phyloP scores from a whole-genome alignment of 2,329 filamentous ascomycete genomes.

The Fusarium brevicatenulatum region DNA sequence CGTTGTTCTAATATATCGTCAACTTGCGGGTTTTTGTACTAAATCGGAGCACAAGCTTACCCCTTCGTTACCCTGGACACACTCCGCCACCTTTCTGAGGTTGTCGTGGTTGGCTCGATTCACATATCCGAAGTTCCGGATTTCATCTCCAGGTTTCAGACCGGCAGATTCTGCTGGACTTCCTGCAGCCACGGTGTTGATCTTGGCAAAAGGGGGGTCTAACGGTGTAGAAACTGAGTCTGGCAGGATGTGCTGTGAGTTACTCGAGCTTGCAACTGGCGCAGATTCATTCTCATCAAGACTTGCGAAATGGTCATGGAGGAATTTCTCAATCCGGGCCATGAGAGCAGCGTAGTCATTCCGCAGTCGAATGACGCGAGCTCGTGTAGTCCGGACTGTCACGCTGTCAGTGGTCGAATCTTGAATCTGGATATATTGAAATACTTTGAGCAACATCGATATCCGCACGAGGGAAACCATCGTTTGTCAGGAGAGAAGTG shows the following conservation, averaged over 20 bases:
- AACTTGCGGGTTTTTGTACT: constrained; percentile 26
- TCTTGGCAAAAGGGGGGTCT: constrained; percentile 77
- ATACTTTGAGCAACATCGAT: constrained; percentile 94
- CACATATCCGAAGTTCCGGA: constrained; percentile 86
- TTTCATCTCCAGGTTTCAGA: constrained; percentile 80
- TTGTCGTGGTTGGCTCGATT: constrained; percentile 87
- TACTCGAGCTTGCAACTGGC: constrained; percentile 30
- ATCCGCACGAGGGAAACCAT: constrained; percentile 92
- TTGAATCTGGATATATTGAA: constrained; percentile 32
- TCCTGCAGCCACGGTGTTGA: constrained; percentile 80
- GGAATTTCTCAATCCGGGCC: constrained; percentile 80
- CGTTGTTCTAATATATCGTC: constrained; percentile 64
- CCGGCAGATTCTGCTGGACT: constrained; percentile 89
- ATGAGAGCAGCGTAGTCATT: constrained; percentile 96
- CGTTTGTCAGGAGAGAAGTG: constrained; percentile 84
- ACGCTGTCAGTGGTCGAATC: constrained; percentile 25
- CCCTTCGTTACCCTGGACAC: constrained; percentile 88
- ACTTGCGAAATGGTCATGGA: constrained; percentile 91
- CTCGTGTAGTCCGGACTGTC: constrained; percentile 88
- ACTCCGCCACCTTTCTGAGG: constrained; percentile 86
- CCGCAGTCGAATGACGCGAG: constrained; percentile 86
- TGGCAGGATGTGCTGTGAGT: constrained; percentile 45
- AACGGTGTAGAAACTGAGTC: constrained; percentile 44
- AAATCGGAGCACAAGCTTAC: constrained; percentile 63
- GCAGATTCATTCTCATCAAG: constrained; percentile 62